Base-by-base conservation (phyloP, 768 basidiomycete genomes). In the Myochromella boudieri region DNA sequence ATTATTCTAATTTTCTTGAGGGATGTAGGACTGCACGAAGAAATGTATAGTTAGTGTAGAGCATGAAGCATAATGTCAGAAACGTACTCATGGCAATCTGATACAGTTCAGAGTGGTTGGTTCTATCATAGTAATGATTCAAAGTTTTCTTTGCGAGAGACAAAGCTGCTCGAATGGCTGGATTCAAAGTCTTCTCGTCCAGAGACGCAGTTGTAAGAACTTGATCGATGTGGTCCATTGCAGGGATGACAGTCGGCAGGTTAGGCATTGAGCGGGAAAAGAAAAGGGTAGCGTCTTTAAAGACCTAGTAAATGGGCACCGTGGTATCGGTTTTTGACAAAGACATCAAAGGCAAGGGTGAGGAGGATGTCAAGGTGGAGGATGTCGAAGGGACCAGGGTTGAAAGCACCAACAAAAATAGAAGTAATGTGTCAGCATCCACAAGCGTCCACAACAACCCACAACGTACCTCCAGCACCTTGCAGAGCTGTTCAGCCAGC, bases 11-110 rank as follows among this genome's bases (percentile, higher is more conserved):
- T 52, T 71, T 71, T 56, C 65, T 56, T 0, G 51, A 44, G 3
- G 69, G 68, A 46, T 70, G 67, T n/a, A 71, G 61, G 17, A 71
- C 69, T 73, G 36, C 7, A 37, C n/a, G n/a, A 10, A 9, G 21
- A 15, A 20, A 18, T 26, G 18, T 4, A 14, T 21, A 17, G 10
- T 37, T 37, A 42, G n/a, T 29, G 25, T 33, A 37, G 25, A 33
- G 17, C n/a, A 28, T 31, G 21, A 33, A 31, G 28, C 17, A 34
- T 3, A 14, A 38, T 27, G n/a, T 40, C 17, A 36, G 26, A 28
- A 18, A 63, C 59, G 18, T 55, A 67, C 65, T 51, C 56, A 67
- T 61, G 3, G 61, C 60, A 41, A 67, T 60, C 3, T 52, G 49
- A 46, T 65, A 67, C 5, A 61, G 42, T 5, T 65, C 51, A 11